Conservation (phyloP, 441 rosid species). For the Bocquillonia castaneifolia region DNA sequence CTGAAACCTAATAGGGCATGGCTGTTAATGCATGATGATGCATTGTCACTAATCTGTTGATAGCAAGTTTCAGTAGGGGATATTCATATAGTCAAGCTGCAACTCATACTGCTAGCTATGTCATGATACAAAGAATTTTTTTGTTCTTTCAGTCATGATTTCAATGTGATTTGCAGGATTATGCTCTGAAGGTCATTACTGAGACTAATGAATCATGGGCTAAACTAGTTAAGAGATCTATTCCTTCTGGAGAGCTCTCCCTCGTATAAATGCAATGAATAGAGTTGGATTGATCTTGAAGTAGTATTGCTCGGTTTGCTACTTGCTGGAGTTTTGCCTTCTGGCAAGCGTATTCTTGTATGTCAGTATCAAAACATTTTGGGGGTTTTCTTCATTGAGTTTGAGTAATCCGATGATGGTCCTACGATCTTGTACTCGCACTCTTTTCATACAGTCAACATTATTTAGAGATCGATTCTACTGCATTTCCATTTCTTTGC, state of each 20-base stretch:
- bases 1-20: background rate
- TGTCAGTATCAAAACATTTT: constrained; percentile 11
- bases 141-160: background rate
- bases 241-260: constrained; percentile 66
- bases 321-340: constrained; percentile 12
- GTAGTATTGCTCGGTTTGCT: background rate
- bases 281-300: constrained; percentile 13
- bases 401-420: background rate
- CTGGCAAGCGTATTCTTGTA: constrained; percentile 3
- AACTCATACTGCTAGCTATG: background rate
- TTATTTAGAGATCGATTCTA: background rate
- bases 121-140: background rate
- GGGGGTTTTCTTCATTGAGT: background rate
- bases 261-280: constrained; percentile 32
- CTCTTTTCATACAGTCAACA: background rate
- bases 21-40: background rate
- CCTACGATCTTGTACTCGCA: background rate
- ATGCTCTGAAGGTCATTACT: constrained; percentile 70
- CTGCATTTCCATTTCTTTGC: background rate
- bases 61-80: background rate
- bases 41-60: background rate
- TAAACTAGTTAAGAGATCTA: constrained; percentile 75
- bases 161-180: constrained; percentile 47
- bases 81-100: background rate
- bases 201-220: constrained; percentile 90